These are phyloP conservation scores for Phytophthora agathidicida DNA, from an alignment of 352 stramenopile species.

Conservation along the genomic window DNA sequence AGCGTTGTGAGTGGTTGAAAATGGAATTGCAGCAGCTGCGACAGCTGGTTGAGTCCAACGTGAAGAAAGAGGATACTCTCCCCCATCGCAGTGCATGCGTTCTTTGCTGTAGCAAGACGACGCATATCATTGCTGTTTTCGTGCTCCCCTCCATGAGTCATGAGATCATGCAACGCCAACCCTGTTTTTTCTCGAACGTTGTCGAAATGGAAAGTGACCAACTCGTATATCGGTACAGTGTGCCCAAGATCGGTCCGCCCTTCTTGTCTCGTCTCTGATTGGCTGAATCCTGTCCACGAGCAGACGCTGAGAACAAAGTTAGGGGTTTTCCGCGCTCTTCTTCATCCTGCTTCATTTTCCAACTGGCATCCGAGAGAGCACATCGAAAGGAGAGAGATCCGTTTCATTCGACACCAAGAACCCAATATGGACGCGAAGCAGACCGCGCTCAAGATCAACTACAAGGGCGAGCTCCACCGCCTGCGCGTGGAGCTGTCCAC, in stretches of 20 bases:
- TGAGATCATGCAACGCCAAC: too few relatives aligned
- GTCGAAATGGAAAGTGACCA: background rate
- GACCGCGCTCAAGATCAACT: slow-evolving; percentile 78
- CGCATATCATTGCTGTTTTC: too few relatives aligned
- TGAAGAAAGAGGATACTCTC: slow-evolving; percentile 3
- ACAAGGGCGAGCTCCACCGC: slow-evolving; percentile 87
- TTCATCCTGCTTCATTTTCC: slow-evolving; percentile 34
- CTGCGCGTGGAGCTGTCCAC: slow-evolving; percentile 66
- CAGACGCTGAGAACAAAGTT: slow-evolving; percentile 33
- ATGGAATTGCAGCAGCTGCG: background rate
- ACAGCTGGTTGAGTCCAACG: slow-evolving; percentile 31
- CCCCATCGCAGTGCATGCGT: background rate
- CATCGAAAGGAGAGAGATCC: slow-evolving; percentile 8
- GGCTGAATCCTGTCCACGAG: slow-evolving; percentile 6
- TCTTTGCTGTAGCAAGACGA: background rate
- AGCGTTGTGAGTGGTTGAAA: slow-evolving; percentile 4
- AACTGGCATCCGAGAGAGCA: slow-evolving; percentile 26
- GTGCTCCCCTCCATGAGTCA: too few relatives aligned
- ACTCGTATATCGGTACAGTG: too few relatives aligned
- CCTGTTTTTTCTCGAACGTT: slow-evolving; percentile 12
- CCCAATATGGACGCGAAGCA: slow-evolving; percentile 52
- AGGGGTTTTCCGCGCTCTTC: slow-evolving; percentile 6
- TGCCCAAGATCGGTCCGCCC: slow-evolving; percentile 29
- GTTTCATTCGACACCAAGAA: background rate
- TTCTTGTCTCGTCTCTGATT: slow-evolving; percentile 24